Conservation (phyloP, 2,329 filamentous ascomycete genomes). For the Emmonsia crescens region DNA sequence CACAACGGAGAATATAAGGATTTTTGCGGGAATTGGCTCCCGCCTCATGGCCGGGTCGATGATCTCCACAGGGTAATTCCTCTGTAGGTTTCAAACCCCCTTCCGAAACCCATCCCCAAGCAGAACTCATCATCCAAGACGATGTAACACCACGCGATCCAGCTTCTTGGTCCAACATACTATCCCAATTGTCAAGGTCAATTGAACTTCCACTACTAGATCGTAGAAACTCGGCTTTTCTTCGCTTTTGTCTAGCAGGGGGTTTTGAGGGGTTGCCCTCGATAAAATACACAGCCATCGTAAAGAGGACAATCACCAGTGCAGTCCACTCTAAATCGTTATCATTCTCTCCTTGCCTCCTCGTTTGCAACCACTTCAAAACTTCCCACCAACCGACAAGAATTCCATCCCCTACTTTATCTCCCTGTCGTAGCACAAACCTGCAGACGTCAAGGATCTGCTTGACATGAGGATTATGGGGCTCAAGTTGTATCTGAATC, state of each 20-base stretch:
- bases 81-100: slow-evolving; percentile 34
- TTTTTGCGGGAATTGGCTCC: slow-evolving; percentile 26
- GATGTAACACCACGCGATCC: slow-evolving; percentile 30
- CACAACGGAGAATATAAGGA: slow-evolving; percentile 36
- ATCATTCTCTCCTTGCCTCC: slow-evolving; percentile 36
- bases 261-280: slow-evolving; percentile 24
- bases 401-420: slow-evolving; percentile 48
- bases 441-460: slow-evolving; percentile 52
- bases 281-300: slow-evolving; percentile 52
- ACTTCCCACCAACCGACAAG: slow-evolving; percentile 63
- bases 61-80: slow-evolving; percentile 7
- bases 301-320: slow-evolving; percentile 52
- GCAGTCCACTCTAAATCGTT: slow-evolving; percentile 59
- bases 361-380: slow-evolving; percentile 52
- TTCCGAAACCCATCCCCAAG: slow-evolving; percentile 64
- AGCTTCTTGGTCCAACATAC: slow-evolving; percentile 39
- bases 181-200: slow-evolving; percentile 37
- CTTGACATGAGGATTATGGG: slow-evolving; percentile 51
- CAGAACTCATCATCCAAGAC: slow-evolving; percentile 45
- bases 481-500: slow-evolving; percentile 56
- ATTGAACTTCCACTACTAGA: slow-evolving; percentile 40
- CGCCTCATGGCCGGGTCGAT: slow-evolving; percentile 1
- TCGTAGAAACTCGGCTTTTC: slow-evolving; percentile 35
- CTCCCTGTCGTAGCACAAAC: slow-evolving; percentile 50
- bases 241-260: slow-evolving; percentile 27